These are phyloP conservation scores for Rhizoclosmatium sp. DNA, from an alignment of 192 early-diverging fungal species.

Conservation along the genomic window DNA sequence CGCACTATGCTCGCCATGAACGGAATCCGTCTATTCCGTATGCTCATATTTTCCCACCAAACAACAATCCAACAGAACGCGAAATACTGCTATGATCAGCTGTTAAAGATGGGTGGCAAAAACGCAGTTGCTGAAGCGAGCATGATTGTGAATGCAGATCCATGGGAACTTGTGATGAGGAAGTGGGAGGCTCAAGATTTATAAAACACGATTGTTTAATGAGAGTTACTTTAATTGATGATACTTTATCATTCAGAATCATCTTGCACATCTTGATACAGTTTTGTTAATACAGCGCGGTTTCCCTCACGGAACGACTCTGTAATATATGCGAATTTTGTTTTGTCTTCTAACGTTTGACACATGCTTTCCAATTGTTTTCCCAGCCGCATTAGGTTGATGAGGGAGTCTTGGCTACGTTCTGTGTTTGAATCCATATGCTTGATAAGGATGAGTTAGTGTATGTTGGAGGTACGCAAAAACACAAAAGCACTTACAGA, in stretches of 20 bases:
- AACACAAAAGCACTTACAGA: not conserved
- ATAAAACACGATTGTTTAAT: not conserved
- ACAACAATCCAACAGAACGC: slow-evolving; percentile 13
- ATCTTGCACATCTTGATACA: not conserved
- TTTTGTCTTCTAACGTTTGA: not conserved
- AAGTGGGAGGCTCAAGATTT: not conserved
- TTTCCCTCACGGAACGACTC: not conserved
- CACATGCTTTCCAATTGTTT: not conserved
- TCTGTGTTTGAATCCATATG: not conserved
- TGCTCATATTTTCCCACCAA: slow-evolving; percentile 18
- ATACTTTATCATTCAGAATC: no score
- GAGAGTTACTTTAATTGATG: no score
- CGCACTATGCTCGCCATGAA: not conserved
- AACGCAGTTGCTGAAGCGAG: slow-evolving; percentile 8
- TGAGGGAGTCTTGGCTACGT: not conserved
- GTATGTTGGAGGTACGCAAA: not conserved
- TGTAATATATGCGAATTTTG: not conserved
- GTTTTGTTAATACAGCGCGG: not conserved
- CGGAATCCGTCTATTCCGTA: slow-evolving; percentile 21
- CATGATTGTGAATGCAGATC: slow-evolving; percentile 20
- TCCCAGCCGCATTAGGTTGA: not conserved
- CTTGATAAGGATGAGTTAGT: not conserved
- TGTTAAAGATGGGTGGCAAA: slow-evolving; percentile 5
- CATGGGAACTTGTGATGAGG: slow-evolving; percentile 17
- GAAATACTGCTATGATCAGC: slow-evolving; percentile 1